Conservation (phyloP, 2,329 filamentous ascomycete genomes). For the Fusarium devonianum region DNA sequence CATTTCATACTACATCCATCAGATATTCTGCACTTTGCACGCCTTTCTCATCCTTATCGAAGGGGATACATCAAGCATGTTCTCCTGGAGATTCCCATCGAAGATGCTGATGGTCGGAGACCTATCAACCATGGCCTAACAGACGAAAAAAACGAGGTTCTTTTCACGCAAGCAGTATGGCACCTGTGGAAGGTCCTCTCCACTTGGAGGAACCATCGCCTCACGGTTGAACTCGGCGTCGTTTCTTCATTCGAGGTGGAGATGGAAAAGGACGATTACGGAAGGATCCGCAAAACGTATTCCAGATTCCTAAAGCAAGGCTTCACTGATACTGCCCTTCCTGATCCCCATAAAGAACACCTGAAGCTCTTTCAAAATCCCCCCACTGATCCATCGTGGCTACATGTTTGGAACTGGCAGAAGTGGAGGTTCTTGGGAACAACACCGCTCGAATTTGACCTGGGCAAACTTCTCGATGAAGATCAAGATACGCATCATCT, state of each 20-base stretch:
- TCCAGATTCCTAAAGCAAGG: background rate
- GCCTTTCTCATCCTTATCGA: background rate
- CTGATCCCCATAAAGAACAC: background rate
- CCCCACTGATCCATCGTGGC: background rate
- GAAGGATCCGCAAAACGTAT: background rate
- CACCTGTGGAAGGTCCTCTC: conserved; percentile 17
- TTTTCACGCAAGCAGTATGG: conserved; percentile 1
- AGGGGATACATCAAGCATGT: conserved; percentile 8
- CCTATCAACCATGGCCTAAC: background rate
- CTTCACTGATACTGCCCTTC: background rate
- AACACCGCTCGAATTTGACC: conserved; percentile 1
- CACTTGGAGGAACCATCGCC: conserved; percentile 4
- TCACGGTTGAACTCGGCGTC: conserved; percentile 24
- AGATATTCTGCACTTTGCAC: conserved; percentile 3
- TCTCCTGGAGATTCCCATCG: conserved; percentile 9
- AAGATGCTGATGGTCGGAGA: background rate
- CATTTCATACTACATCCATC: conserved; percentile 4
- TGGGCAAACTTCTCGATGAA: background rate
- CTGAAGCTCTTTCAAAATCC: conserved; percentile 4
- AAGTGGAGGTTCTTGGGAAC: conserved; percentile 3
- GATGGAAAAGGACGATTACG: background rate
- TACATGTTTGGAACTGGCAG: conserved; percentile 1
- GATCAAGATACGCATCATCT: background rate
- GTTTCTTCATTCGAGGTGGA: background rate
- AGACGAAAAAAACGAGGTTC: background rate